A percentile compares a stretch with the other conserved stretches of the same genome.
Conservation (phyloP, 257 asterid species). For the Solanum chaucha region DNA sequence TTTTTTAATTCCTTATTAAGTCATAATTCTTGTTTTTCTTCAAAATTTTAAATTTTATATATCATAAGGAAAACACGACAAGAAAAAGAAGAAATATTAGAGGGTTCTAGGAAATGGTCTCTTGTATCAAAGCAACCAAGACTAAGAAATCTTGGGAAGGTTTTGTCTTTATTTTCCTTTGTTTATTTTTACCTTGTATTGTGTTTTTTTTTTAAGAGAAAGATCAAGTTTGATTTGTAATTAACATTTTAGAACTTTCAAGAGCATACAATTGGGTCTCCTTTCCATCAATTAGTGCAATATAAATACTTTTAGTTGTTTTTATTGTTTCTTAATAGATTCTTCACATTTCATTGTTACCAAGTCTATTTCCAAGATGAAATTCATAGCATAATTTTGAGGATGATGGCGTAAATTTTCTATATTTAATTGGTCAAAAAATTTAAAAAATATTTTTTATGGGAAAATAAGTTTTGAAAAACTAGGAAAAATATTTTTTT, state of each 20-base stretch:
- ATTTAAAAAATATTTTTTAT: too few species aligned
- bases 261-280: background rate
- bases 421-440: too few species aligned
- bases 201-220: background rate
- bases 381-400: background rate
- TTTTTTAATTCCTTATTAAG: background rate
- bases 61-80: background rate
- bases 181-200: background rate
- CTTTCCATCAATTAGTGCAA: background rate
- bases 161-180: background rate
- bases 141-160: background rate
- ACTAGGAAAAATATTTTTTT: too few species aligned
- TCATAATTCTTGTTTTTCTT: background rate
- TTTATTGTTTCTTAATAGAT: background rate
- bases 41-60: too few species aligned
- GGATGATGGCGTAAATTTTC: background rate
- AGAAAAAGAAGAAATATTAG: background rate
- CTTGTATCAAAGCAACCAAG: background rate
- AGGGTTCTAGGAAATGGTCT: background rate
- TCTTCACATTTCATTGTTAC: background rate
- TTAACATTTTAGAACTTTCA: background rate
- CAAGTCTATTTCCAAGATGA: background rate
- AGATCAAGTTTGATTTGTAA: background rate
- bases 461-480: too few species aligned
- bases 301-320: background rate